A percentile compares a stretch with the other conserved stretches of the same genome.
phyloP scores from a whole-genome alignment of 306 rosid genomes.

The Lathyrus oleraceus region DNA sequence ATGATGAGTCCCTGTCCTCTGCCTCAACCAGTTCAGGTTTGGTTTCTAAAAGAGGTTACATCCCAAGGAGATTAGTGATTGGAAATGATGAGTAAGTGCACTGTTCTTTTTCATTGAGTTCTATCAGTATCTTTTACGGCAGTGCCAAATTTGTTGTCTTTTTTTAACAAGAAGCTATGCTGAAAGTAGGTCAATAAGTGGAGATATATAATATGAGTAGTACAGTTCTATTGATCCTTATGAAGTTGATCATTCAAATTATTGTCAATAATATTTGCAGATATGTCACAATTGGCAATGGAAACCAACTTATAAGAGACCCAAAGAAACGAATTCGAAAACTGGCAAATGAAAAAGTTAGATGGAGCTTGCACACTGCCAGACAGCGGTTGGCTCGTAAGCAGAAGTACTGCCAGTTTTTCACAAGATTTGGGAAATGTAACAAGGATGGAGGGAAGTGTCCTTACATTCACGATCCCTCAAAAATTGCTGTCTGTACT shows the following conservation, averaged over 20 bases:
- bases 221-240: conserved; percentile 24
- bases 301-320: conserved; percentile 86
- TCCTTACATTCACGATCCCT: conserved; percentile 89
- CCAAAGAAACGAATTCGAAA: conserved; percentile 87
- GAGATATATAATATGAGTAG: neutral
- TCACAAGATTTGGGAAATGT: conserved; percentile 92
- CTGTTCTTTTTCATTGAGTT: conserved; percentile 22
- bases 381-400: conserved; percentile 87
- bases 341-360: conserved; percentile 91
- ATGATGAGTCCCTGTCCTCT: conserved; percentile 57
- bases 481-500: conserved; percentile 95
- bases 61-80: conserved; percentile 86
- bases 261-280: conserved; percentile 48
- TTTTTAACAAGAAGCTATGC: conserved; percentile 10
- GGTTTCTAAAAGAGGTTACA: conserved; percentile 63
- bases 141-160: conserved; percentile 25
- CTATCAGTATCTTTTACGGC: conserved; percentile 8
- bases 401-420: conserved; percentile 89
- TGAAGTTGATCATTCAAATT: conserved; percentile 5
- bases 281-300: conserved; percentile 88
- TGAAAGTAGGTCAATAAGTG: conserved; percentile 3
- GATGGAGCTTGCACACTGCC: conserved; percentile 99
- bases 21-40: conserved; percentile 48
- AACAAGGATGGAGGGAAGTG: conserved; percentile 91
- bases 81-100: conserved; percentile 90